Percentiles rank a stretch among this genome's conserved stretches.
These are phyloP conservation scores for Arthonia radiata DNA, from an alignment of 495 filamentous ascomycete genomes.

Conservation along the genomic window DNA sequence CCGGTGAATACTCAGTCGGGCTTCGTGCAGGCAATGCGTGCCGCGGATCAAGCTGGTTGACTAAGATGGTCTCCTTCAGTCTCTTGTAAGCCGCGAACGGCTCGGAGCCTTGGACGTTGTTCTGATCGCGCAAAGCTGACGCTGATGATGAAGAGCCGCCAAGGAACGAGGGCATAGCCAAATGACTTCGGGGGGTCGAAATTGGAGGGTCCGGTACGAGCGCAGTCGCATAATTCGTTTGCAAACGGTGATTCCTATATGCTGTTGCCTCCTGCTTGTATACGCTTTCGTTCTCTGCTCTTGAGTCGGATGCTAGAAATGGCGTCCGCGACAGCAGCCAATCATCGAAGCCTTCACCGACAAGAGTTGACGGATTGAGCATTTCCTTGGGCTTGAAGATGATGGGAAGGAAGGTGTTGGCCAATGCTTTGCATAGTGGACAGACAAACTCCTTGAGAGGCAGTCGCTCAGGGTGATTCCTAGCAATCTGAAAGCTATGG, in stretches of 20 bases:
- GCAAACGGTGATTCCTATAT: too few relatives aligned
- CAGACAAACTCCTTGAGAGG: conserved; percentile 73
- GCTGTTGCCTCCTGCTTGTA: too few relatives aligned
- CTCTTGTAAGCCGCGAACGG: conserved; percentile 60
- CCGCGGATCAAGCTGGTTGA: conserved; percentile 37
- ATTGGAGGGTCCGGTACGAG: too few relatives aligned
- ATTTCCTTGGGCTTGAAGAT: conserved; percentile 87
- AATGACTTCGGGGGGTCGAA: too few relatives aligned
- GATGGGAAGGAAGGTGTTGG: conserved; percentile 85
- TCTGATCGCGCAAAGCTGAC: too few relatives aligned
- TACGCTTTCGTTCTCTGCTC: too few relatives aligned
- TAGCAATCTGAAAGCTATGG: conserved; percentile 74
- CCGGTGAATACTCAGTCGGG: conserved; percentile 23
- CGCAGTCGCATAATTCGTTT: too few relatives aligned
- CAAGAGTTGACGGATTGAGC: conserved; percentile 24
- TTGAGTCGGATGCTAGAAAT: too few relatives aligned
- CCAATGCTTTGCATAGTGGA: conserved; percentile 91
- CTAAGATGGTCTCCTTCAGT: conserved; percentile 48
- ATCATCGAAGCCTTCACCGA: conserved; percentile 27
- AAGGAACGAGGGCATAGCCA: too few relatives aligned
- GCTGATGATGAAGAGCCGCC: too few relatives aligned
- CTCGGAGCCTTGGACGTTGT: too few relatives aligned
- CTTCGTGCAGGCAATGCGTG: conserved; percentile 16
- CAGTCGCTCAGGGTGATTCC: conserved; percentile 67
- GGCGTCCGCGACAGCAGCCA: conserved; percentile 32